Base-by-base conservation (phyloP, 495 filamentous ascomycete species). In the Annulohypoxylon maeteangense region DNA sequence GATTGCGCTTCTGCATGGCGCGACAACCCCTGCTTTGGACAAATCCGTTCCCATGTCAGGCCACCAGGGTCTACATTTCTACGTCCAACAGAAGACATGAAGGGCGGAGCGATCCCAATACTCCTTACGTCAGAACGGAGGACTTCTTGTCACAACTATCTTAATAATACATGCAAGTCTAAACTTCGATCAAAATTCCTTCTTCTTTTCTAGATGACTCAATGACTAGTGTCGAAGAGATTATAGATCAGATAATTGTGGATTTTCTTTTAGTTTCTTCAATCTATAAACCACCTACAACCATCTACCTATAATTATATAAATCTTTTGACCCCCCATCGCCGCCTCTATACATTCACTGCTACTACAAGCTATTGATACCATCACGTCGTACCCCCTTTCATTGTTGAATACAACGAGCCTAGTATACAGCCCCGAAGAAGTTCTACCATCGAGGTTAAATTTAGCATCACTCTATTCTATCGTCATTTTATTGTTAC, bases 101-200 rank as follows among this genome's bases (percentile, higher is more conserved):
- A 72, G 70, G 70, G 70, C 70, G 70, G 65, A 67, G 65, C 44
- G 51, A 27, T 48, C 55, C 16, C 31, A 72, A 47, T 62, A 54
- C 27, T 58, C 50, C 50, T 69, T 73, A 73, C 70, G 70, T 73
- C 70, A 73, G 65, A 66, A 73, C 60, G 34, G 61, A 58, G 61
- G 32, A 60, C 10, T 25, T 57, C 27, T 58, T 58, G 18, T 56
- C 36, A 63, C 50, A 40, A 62, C 58, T 20, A 51, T 58, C 51
- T 64, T 50, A 71, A 50, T 72, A 65, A 63, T 36, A 71, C 25
- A 48, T 40, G 14, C 44, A 42, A 59, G 53, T 31, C 14, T 16
- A 3, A 34, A 36, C 22, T 63, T 67, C 45, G 18, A 45, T 29
- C 6, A 36, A 67, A 36, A 14, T 40, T 61, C 8, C 20, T 14